Base-by-base conservation (phyloP, 2,329 filamentous ascomycete genomes). In the Aspergillus quadricinctus region DNA sequence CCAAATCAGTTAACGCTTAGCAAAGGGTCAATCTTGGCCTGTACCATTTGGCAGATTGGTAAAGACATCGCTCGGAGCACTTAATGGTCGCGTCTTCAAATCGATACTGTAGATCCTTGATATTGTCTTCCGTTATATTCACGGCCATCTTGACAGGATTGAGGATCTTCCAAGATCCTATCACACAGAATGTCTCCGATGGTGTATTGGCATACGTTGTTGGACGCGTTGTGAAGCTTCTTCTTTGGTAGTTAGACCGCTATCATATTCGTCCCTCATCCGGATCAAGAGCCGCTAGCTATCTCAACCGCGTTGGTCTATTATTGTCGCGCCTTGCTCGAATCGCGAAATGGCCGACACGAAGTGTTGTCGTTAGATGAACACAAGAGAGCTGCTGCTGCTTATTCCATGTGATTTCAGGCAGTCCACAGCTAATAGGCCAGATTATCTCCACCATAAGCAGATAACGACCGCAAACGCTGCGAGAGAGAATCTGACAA, bases 11-110 rank as follows among this genome's bases (percentile, higher is more conserved):
- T 10, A 8, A 23, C 21, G 23, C 11, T 8, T 17, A 43, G 25
- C 41, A 45, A 45, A 21, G 11, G 19, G 45, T 17, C 17, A 28
- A 5, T 11, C 21, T 46, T 28, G 27, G 29, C 48, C 29, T 19
- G 25, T 65, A 96, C 94, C 94, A 99, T 85, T 97, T 97, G 28
- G 94, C 88, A 6, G 93, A 94, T 68, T 97, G 92, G 69, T 97
- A 97, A 11, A 99, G 83, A 73, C 94, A 96, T 72, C 94, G 82
- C 72, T 99, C 94, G 1, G 92, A 96, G 77, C 92, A 97, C 70
- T 92, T 92, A 25, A 94, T 82, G 3, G 94, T 88, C 29, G 93
- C 91, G 67, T 92, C 88, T 72, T 96, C 90, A 46, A 97, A 81
- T 35, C 90, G 85, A 40, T 81, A 82, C 68, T 88, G 85, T 58